Base-by-base conservation (phyloP, 495 filamentous ascomycete species). In the Annulohypoxylon nitens region DNA sequence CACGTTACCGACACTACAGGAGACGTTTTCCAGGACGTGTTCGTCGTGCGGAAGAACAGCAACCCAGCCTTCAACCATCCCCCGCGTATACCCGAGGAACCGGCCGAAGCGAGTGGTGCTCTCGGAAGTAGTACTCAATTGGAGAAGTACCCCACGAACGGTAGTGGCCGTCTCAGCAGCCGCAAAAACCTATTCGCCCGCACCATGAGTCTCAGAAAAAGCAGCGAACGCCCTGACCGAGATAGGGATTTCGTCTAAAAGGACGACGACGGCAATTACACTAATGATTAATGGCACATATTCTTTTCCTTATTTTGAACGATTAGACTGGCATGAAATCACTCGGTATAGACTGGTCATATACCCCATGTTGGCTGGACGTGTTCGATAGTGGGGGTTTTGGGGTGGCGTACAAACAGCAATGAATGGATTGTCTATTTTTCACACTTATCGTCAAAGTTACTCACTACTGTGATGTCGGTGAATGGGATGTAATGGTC, bases 11-110 rank as follows among this genome's bases (percentile, higher is more conserved):
- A 75, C 11, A 67, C 64, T 4, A 67, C 67, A 4, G 72, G 64
- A 4, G 77, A 79, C 12, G 60, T 79, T 34, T 79, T 64, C 65
- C 77, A 79, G 43, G 77, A 79, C 18, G 77, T 79, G 16, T 79
- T 79, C 45, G 61, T 67, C 4, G 53, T 67, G 33, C 77, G 77
- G 16, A 75, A 55, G 61, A 11, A 43, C 12, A 79, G 68, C 59
- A 70, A 71, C 48, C 26, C 75, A 0, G 33, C 20, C n/a, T 53
- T 68, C 6, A 67, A 51, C 11, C 73, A 70, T 14, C 77, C 77
- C 0, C 77, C 77, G 1, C 64, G 53, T 4, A 79, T 79, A 45
- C 45, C 45, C 9, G 77, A 79, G 55, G 77, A 79, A n/a, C 57
- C 50, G 0, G 67, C 58, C 7, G 55, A 70, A 20, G 48, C 41